phyloP scores from a whole-genome alignment of 1,284 basidiomycete species.

The Phellopilus nigrolimitatus region DNA sequence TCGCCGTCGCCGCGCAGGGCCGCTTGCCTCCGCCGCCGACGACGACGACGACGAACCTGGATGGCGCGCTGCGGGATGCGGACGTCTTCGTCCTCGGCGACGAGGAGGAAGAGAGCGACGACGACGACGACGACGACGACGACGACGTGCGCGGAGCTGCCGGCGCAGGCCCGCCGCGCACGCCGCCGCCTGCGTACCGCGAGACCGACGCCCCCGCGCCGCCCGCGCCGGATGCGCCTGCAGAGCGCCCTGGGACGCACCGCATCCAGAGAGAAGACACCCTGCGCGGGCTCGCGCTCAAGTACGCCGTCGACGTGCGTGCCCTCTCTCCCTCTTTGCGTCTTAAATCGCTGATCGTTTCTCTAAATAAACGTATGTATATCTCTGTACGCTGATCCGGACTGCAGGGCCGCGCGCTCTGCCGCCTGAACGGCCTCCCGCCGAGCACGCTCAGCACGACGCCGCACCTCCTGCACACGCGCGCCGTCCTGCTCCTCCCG shows the following conservation, averaged over 20 bases:
- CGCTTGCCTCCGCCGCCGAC: constrained; percentile 12
- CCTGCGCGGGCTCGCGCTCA: constrained; percentile 59
- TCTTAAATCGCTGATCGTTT: no score
- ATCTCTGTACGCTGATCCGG: no score
- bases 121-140: constrained; percentile 14
- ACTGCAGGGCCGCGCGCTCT: constrained; percentile 50
- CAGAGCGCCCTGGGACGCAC: constrained; percentile 22
- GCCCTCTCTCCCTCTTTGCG: not conserved
- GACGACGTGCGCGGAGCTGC: constrained; percentile 31
- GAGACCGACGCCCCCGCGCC: constrained; percentile 18
- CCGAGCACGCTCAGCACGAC: not conserved
- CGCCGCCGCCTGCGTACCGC: constrained; percentile 14
- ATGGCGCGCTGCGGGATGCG: constrained; percentile 26
- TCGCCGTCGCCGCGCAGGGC: constrained; percentile 1
- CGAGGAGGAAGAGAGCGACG: constrained; percentile 8
- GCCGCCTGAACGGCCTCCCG: constrained; percentile 22
- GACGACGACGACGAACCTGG: constrained; percentile 36
- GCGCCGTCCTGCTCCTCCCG: constrained; percentile 18
- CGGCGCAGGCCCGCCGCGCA: constrained; percentile 16
- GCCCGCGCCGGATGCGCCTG: constrained; percentile 20
- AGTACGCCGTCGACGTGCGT: constrained; percentile 57
- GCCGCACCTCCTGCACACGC: constrained; percentile 5
- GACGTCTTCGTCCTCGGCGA: constrained; percentile 14
- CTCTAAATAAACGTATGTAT: not conserved
- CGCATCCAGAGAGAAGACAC: constrained; percentile 59